Percentiles rank a stretch among this genome's conserved stretches.
phyloP scores from a whole-genome alignment of 2,329 filamentous ascomycete species.

The Ilyonectria mors-panacis region DNA sequence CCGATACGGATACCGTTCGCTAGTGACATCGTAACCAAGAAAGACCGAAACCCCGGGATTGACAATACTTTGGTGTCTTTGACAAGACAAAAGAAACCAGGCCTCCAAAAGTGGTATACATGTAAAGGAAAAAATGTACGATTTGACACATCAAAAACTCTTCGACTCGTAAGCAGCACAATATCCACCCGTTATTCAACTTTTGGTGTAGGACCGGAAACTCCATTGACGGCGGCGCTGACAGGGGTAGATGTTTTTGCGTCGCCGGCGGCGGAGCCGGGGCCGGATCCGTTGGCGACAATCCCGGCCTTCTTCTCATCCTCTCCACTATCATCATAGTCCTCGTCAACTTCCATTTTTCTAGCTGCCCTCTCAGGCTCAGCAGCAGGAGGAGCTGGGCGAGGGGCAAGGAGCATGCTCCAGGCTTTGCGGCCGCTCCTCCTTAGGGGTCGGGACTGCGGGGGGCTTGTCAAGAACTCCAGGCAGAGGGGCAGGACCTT shows the following conservation, averaged over 20 bases:
- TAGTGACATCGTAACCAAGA: conserved; percentile 51
- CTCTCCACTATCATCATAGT: conserved; percentile 95
- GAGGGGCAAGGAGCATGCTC: conserved; percentile 57
- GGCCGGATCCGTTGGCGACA: conserved; percentile 61
- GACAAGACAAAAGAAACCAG: conserved; percentile 42
- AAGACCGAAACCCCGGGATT: conserved; percentile 41
- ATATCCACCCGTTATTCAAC: conserved; percentile 55
- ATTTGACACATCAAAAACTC: conserved; percentile 42
- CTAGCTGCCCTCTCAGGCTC: conserved; percentile 88
- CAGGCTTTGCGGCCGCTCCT: conserved; percentile 68
- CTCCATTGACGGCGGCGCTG: conserved; percentile 63
- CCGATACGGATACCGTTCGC: conserved; percentile 48
- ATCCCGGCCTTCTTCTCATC: conserved; percentile 78
- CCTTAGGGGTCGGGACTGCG: conserved; percentile 60
- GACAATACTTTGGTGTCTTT: conserved; percentile 39
- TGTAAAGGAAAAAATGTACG: conserved; percentile 33
- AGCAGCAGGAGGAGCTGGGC: conserved; percentile 63
- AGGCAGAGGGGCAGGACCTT: conserved; percentile 69
- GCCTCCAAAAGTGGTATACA: conserved; percentile 41
- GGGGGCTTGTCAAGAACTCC: conserved; percentile 65
- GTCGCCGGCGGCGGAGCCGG: conserved; percentile 65
- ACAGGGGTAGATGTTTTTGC: conserved; percentile 66
- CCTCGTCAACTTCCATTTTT: conserved; percentile 97
- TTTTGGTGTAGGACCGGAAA: conserved; percentile 59
- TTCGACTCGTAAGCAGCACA: conserved; percentile 44